Conservation (phyloP, 1,139 yeast species). For the Candida tunisiensis region DNA sequence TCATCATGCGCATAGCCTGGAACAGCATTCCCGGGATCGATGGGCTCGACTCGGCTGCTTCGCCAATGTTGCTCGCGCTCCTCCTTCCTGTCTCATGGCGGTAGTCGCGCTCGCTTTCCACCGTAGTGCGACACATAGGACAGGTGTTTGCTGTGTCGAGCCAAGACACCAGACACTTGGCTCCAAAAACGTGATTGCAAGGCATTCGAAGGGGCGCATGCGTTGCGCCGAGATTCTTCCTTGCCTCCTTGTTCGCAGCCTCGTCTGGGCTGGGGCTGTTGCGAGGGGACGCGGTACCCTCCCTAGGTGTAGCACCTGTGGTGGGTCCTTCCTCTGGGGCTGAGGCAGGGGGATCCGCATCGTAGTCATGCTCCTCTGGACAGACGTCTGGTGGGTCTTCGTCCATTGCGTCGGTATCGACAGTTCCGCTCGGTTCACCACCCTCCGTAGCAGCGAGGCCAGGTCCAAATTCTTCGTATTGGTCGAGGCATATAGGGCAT, state of each 20-base stretch:
- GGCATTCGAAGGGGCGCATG: conserved; percentile 64
- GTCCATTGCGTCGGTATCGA: too few species aligned
- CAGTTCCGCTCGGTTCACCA: too few species aligned
- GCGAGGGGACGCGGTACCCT: conserved; percentile 1
- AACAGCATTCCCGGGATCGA: too few species aligned
- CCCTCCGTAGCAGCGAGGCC: too few species aligned
- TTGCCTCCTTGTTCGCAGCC: conserved; percentile 4
- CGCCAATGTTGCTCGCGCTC: too few species aligned
- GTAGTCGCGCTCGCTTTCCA: conserved; percentile 21
- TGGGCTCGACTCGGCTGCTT: too few species aligned
- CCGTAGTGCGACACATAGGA: conserved; percentile 58
- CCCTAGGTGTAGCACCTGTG: not conserved
- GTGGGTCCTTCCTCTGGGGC: not conserved
- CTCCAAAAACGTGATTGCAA: conserved; percentile 68
- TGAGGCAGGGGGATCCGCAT: not conserved
- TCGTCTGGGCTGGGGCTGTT: conserved; percentile 6
- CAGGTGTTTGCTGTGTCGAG: conserved; percentile 50
- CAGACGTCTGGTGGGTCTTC: not conserved
- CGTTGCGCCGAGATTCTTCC: conserved; percentile 1
- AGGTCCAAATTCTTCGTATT: conserved; percentile 5
- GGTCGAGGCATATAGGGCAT: conserved; percentile 21
- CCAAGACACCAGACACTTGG: conserved; percentile 64
- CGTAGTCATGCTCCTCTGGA: not conserved
- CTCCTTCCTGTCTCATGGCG: conserved; percentile 9
- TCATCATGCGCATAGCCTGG: too few species aligned